Evolutionary conservation across 2,329 filamentous ascomycete species (phyloP).

Genomic region (Botrytis byssoidea): DNA sequence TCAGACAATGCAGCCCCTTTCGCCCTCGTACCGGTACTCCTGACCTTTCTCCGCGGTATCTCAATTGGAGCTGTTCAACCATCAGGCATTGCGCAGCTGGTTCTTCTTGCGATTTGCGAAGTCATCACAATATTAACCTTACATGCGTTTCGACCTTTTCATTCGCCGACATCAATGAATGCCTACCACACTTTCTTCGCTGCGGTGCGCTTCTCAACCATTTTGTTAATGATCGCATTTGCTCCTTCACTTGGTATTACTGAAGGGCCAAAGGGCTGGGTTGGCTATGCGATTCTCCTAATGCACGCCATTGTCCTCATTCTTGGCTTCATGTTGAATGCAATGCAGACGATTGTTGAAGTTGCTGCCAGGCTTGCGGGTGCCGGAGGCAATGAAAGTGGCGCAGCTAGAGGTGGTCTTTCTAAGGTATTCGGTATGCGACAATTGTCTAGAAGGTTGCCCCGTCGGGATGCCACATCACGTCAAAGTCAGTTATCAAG

Average conservation of each 20-base stretch:
- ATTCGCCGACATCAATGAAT: constrained; percentile 94
- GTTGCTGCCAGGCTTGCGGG: constrained; percentile 80
- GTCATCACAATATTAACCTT: constrained; percentile 85
- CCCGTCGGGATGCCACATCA: constrained; percentile 61
- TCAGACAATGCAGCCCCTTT: constrained; percentile 90
- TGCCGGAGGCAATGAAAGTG: constrained; percentile 73
- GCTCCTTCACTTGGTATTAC: constrained; percentile 77
- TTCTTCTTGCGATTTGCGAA: constrained; percentile 90
- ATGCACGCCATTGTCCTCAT: constrained; percentile 82
- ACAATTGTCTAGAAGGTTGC: constrained; percentile 73
- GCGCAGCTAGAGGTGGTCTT: constrained; percentile 75
- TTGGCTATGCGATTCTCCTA: constrained; percentile 86
- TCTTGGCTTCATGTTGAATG: constrained; percentile 91
- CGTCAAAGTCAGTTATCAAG: constrained; percentile 81
- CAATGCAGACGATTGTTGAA: constrained; percentile 85
- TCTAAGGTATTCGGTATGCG: constrained; percentile 90
- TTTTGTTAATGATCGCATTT: constrained; percentile 79
- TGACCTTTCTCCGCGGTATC: constrained; percentile 83
- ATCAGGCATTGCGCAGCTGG: constrained; percentile 88
- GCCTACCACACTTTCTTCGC: constrained; percentile 88
- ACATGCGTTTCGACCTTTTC: constrained; percentile 86
- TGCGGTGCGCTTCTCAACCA: constrained; percentile 69
- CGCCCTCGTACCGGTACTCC: constrained; percentile 78
- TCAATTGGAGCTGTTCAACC: constrained; percentile 91
- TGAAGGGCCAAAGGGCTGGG: constrained; percentile 84